Evolutionary conservation across 2,329 filamentous ascomycete genomes (phyloP), one percentile per base, ranked within the genome.

Genomic region (Cladophialophora psammophila): DNA sequence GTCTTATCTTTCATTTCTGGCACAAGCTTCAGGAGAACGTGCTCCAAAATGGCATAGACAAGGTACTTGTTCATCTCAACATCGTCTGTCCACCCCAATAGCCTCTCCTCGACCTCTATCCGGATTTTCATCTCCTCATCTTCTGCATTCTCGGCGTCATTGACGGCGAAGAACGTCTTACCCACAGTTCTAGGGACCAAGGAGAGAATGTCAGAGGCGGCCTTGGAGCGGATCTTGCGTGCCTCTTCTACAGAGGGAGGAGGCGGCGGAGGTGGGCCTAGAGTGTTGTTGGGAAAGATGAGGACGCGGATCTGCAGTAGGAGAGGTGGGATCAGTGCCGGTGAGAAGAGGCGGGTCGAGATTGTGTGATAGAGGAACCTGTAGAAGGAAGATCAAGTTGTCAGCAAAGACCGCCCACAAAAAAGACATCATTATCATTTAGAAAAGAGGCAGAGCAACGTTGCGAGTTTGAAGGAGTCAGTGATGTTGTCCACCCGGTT

Each of bases 11-110:
- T 85, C 74, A 98, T 78, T 80, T 99, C 95, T 4, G 95, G 95
- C 75, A 97, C 87, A 69, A 98, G 79, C 71, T 90, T 88, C 64
- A 93, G 86, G n/a, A 97, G 82, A 1, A 97, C 77, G 65, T 94
- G 80, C 80, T 99, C 95, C 38, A 98, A 80, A 56, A 95, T 83
- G 53, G 88, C 85, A 75, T 96, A 97, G 72, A 97, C 82, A 36
- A 98, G 82, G 80, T 97, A 93, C 81, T 94, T 96, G 80, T 99
- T 99, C 80, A 93, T 90, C 80, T 97, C 97, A 60, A 86, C 83
- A 78, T 97, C 93, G 15, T 86, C 87, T 72, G 97, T 90, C 42
- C 94, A 83, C 73, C 91, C 88, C 55, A 98, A 83, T 54, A 93
- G 82, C 31, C 82, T 81, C 62, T 82, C 81, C 74, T 89, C 87